Evolutionary conservation across 164 flowering plant genomes (phyloP).

Genomic region (Stephania yunnanensis): DNA sequence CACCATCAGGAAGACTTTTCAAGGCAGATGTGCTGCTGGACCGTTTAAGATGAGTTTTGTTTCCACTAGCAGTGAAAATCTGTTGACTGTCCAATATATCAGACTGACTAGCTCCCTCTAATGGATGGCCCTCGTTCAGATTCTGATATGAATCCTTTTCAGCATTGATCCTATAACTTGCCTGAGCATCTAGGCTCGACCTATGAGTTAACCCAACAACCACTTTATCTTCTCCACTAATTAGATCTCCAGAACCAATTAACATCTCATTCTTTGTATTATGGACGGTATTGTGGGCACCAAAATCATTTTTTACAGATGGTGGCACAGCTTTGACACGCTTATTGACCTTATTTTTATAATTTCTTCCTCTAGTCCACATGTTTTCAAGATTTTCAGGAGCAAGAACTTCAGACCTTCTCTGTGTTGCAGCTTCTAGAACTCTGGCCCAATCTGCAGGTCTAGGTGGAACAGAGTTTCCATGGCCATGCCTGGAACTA

Average conservation of each 20-base stretch:
- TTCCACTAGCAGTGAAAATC: slow-evolving; percentile 10
- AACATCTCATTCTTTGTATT: slow-evolving; percentile 26
- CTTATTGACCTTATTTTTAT: slow-evolving; percentile 52
- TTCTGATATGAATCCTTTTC: slow-evolving; percentile 18
- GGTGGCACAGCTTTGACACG: slow-evolving; percentile 21
- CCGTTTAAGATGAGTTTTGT: slow-evolving; percentile 20
- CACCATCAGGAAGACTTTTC: slow-evolving; percentile 12
- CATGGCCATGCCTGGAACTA: slow-evolving; percentile 17
- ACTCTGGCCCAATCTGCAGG: slow-evolving; percentile 78
- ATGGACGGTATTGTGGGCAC: slow-evolving; percentile 10
- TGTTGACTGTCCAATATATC: slow-evolving; percentile 12
- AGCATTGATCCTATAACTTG: slow-evolving; percentile 8
- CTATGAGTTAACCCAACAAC: slow-evolving; percentile 15
- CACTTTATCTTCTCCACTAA: slow-evolving; percentile 26
- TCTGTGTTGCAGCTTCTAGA: slow-evolving; percentile 81
- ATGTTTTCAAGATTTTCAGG: slow-evolving; percentile 99
- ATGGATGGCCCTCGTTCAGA: slow-evolving; percentile 22
- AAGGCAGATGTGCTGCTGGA: slow-evolving; percentile 32
- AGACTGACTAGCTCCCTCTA: slow-evolving; percentile 20
- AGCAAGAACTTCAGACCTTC: slow-evolving; percentile 91
- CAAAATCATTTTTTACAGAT: slow-evolving; percentile 23
- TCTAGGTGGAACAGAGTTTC: slow-evolving; percentile 33
- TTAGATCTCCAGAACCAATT: slow-evolving; percentile 18
- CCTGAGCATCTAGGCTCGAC: slow-evolving; percentile 14
- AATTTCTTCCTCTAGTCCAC: slow-evolving; percentile 94